Percentiles rank a stretch among this genome's conserved stretches.
Conservation (phyloP, 352 stramenopile species). For the Pythium myriotylum region DNA sequence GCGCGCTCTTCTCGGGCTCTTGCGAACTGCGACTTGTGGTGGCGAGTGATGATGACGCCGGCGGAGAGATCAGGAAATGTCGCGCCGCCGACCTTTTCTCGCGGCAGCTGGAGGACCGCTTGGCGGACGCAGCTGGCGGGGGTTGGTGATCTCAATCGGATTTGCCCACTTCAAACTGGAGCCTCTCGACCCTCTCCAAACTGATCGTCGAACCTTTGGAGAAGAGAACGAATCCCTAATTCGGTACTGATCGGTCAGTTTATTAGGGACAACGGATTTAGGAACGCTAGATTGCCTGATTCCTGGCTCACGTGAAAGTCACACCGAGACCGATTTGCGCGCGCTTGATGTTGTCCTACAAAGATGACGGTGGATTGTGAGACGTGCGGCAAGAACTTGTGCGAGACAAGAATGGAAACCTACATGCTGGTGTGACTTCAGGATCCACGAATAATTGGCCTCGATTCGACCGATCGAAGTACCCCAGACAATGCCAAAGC, state of each 20-base stretch:
- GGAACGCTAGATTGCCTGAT: neutral
- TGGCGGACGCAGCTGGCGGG: constrained; percentile 8
- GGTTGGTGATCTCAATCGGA: neutral
- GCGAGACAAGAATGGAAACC: constrained; percentile 16
- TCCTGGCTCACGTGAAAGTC: constrained; percentile 72
- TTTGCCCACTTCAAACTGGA: constrained; percentile 27
- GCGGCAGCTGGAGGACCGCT: neutral
- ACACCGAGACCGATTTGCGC: constrained; percentile 84
- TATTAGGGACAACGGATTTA: constrained; percentile 1
- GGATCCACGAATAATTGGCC: constrained; percentile 92
- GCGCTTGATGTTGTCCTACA: constrained; percentile 85
- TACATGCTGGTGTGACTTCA: constrained; percentile 82
- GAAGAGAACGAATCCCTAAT: constrained; percentile 16
- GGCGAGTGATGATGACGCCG: neutral
- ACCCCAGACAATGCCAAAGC: constrained; percentile 86
- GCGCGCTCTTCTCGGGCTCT: neutral
- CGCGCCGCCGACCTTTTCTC: neutral
- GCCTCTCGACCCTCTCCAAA: constrained; percentile 6
- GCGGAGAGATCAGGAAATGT: constrained; percentile 18
- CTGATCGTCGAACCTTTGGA: constrained; percentile 17
- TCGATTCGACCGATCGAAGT: constrained; percentile 87
- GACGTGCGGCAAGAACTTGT: too few relatives aligned
- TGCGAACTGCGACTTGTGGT: neutral
- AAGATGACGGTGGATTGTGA: too few relatives aligned
- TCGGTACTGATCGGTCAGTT: neutral